Percentiles rank a stretch among this genome's conserved stretches.
Conservation (phyloP, 164 flowering plant species). For the Protea cynaroides region DNA sequence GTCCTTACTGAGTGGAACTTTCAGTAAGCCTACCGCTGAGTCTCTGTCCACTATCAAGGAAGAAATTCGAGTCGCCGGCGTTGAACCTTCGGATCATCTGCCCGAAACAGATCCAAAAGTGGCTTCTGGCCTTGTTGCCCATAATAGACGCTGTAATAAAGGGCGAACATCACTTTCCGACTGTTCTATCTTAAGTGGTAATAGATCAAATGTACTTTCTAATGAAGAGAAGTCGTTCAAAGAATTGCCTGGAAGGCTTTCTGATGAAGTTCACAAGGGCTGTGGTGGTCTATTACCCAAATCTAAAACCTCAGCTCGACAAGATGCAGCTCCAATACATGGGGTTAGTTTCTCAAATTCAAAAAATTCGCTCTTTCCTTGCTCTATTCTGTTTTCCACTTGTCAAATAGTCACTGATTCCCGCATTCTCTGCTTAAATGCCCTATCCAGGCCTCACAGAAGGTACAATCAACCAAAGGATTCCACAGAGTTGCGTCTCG, state of each 20-base stretch:
- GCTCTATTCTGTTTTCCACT: background rate
- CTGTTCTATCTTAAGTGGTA: constrained; percentile 9
- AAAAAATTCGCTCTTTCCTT: background rate
- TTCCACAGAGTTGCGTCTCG: constrained; percentile 30
- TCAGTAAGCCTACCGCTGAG: constrained; percentile 20
- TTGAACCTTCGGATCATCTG: too few species aligned
- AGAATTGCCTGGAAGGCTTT: constrained; percentile 19
- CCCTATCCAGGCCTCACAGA: constrained; percentile 33
- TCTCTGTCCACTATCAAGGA: constrained; percentile 36
- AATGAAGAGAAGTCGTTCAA: constrained; percentile 27
- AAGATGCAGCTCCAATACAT: constrained; percentile 13
- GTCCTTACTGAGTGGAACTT: constrained; percentile 50
- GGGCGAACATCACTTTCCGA: constrained; percentile 9
- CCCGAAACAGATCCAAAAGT: too few species aligned
- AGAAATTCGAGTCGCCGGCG: too few species aligned
- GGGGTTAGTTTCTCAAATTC: constrained; percentile 25
- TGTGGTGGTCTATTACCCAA: constrained; percentile 11
- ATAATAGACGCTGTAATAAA: too few species aligned
- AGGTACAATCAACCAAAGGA: constrained; percentile 31
- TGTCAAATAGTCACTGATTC: background rate
- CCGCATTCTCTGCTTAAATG: constrained; percentile 2
- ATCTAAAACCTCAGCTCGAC: constrained; percentile 19
- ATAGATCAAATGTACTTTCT: constrained; percentile 17
- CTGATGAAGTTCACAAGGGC: constrained; percentile 14
- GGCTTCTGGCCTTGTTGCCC: too few species aligned